Base-by-base conservation (phyloP, 2,329 filamentous ascomycete genomes). In the Colletotrichum viniferum region DNA sequence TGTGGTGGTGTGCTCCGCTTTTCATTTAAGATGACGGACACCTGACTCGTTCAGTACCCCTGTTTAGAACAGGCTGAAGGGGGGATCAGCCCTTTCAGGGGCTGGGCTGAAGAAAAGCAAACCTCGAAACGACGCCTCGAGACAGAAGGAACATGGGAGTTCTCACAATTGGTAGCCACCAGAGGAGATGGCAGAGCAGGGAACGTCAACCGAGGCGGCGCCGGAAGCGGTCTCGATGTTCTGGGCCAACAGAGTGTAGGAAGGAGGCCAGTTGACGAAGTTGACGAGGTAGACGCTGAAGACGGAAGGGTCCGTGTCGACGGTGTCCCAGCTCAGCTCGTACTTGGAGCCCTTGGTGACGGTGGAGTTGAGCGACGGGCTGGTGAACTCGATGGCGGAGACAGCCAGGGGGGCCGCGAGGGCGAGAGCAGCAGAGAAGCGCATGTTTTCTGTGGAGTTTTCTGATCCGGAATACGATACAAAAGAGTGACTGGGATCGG, bases 231-330 rank as follows among this genome's bases (percentile, higher is more conserved):
- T 83, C 36, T 82, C 80, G 36, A 86, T 79, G 76, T 84, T 78
- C 34, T 79, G 73, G n/a, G 83, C 84, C 71, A 86, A 74, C 8
- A 82, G 79, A 43, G 82, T 80, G 77, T 86, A 86, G 75, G 79
- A 83, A 8, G 85, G 85, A 52, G 85, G 85, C 82, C 83, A 87
- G 79, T 85, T 83, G 77, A 85, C 83, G 78, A 87, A 87, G 83
- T 87, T 86, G 81, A 85, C 84, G 69, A 87, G 83, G 77, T 83
- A 86, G 77, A 87, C 78, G 79, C 83, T 85, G 81, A 87, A 83
- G 52, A 69, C 74, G 38, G 79, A 76, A 21, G 85, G 83, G 77
- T 87, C 85, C 14, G 84, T 86, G 77, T 86, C 84, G 71, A 86
- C 85, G 26, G 79, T 82, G 61, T 79, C 78, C 85, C 85, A 86